Conservation (phyloP, 495 filamentous ascomycete genomes). For the Platismatia glauca region DNA sequence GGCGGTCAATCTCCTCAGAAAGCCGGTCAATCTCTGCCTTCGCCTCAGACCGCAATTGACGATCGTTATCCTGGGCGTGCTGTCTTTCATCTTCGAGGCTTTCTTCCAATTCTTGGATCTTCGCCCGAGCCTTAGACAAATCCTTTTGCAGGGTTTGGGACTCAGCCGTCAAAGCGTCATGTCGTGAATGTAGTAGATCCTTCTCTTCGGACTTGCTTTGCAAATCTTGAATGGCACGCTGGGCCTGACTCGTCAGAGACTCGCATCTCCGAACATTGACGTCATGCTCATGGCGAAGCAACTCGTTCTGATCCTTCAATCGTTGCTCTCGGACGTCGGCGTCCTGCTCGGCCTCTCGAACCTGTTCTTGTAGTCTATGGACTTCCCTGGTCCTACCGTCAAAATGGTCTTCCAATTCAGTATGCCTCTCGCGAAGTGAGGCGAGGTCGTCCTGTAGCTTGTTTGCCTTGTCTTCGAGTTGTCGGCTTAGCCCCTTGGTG, state of each 20-base stretch:
- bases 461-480: constrained; percentile 61
- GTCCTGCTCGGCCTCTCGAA: constrained; percentile 36
- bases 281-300: constrained; percentile 33
- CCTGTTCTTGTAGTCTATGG: constrained; percentile 34
- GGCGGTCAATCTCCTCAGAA: constrained; percentile 57
- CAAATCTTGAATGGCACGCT: constrained; percentile 47
- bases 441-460: constrained; percentile 57
- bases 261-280: constrained; percentile 28
- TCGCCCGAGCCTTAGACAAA: constrained; percentile 44
- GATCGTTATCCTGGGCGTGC: constrained; percentile 48
- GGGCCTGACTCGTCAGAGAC: constrained; percentile 38
- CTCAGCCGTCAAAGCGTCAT: constrained; percentile 60
- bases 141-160: constrained; percentile 58
- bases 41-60: constrained; percentile 49
- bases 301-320: constrained; percentile 38
- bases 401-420: constrained; percentile 40
- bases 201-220: constrained; percentile 56
- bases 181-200: constrained; percentile 57
- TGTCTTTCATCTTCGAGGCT: constrained; percentile 51
- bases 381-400: constrained; percentile 40
- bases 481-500: constrained; percentile 64
- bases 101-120: constrained; percentile 49
- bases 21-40: constrained; percentile 54
- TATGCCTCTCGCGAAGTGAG: constrained; percentile 50
- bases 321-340: constrained; percentile 34